Conservation (phyloP, 1,284 basidiomycete species). For the Cryptococcus floricola region DNA sequence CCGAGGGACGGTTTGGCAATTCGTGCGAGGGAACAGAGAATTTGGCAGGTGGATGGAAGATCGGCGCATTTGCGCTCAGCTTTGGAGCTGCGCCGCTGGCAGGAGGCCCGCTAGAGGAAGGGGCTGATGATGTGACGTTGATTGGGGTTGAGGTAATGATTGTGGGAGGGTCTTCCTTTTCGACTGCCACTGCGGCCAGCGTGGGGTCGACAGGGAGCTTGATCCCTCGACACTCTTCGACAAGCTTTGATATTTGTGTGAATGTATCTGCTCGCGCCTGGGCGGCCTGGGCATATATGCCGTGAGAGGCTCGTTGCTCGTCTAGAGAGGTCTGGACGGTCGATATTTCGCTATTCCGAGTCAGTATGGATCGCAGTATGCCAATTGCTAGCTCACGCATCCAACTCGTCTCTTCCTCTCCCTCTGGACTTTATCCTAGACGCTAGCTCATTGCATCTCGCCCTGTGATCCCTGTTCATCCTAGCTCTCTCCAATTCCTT, state of each 20-base stretch:
- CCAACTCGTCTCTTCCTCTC: constrained; percentile 32
- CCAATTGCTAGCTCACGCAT: constrained; percentile 31
- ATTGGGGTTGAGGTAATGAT: neutral
- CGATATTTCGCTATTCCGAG: constrained; percentile 27
- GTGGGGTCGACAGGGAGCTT: constrained; percentile 27
- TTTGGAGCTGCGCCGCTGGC: neutral
- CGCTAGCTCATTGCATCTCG: constrained; percentile 41
- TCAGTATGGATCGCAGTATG: neutral
- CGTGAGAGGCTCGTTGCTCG: constrained; percentile 29
- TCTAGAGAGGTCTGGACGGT: constrained; percentile 25
- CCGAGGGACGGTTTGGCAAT: neutral
- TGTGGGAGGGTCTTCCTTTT: neutral
- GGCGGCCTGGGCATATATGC: constrained; percentile 24
- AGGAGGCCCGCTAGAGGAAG: neutral
- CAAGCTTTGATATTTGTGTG: constrained; percentile 25
- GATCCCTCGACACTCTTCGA: constrained; percentile 33
- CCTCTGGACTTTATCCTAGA: constrained; percentile 29
- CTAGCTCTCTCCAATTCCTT: constrained; percentile 20
- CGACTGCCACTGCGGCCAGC: constrained; percentile 3
- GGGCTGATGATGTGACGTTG: neutral
- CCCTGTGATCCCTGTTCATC: constrained; percentile 31
- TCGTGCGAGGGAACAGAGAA: neutral
- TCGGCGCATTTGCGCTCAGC: neutral
- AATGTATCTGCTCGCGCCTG: constrained; percentile 33
- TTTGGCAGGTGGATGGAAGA: neutral